Percentiles rank a stretch among this genome's conserved stretches.
Evolutionary conservation across 768 basidiomycete species (phyloP).

Genomic region (Psilocybe sp.): DNA sequence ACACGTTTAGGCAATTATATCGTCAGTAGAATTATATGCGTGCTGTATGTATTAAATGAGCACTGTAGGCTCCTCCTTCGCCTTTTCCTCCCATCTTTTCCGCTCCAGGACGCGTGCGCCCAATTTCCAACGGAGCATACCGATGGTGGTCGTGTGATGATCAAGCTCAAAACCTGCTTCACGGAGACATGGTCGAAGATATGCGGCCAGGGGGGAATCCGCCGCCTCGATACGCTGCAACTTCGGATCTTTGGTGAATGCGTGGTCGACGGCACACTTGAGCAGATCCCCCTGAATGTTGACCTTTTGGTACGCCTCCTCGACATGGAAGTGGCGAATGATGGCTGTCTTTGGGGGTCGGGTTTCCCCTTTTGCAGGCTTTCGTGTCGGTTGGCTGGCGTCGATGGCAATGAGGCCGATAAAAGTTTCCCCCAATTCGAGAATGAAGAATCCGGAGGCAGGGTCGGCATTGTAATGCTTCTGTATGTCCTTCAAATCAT

Average conservation of each 20-base stretch:
- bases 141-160: conserved; percentile 41
- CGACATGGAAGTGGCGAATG: conserved; percentile 75
- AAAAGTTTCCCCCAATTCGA: conserved; percentile 55
- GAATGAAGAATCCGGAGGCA: conserved; percentile 68
- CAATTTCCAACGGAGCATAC: conserved; percentile 57
- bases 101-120: conserved; percentile 41
- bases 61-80: conserved; percentile 1
- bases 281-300: conserved; percentile 67
- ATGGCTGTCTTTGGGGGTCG: conserved; percentile 44
- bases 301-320: conserved; percentile 56
- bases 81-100: conserved; percentile 38
- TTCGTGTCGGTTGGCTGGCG: conserved; percentile 40
- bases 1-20: background rate
- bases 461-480: conserved; percentile 58
- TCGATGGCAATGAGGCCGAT: conserved; percentile 74
- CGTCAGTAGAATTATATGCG: background rate
- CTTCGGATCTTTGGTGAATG: conserved; percentile 44
- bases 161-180: conserved; percentile 49
- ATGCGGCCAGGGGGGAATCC: conserved; percentile 51
- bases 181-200: conserved; percentile 42
- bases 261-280: conserved; percentile 50
- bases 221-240: conserved; percentile 44
- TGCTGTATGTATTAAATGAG: conserved; percentile 1
- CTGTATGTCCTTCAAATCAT: conserved; percentile 52
- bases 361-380: conserved; percentile 16